phyloP scores from a whole-genome alignment of 345 rosid species.

The Pistacia vera region DNA sequence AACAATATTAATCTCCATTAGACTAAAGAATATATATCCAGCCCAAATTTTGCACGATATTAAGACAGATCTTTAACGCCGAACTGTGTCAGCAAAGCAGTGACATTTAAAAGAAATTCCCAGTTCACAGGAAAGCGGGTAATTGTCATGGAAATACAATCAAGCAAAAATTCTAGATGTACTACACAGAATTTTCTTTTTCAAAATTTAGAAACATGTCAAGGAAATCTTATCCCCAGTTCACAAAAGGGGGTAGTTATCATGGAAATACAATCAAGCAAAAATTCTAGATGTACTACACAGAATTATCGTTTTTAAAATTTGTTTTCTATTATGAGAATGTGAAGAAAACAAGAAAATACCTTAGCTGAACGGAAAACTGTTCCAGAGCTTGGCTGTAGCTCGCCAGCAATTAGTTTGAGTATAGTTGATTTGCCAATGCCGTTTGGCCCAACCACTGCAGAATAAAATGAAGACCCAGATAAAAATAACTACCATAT shows the following conservation, averaged over 20 bases:
- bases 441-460: conserved; percentile 99
- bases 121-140: background rate
- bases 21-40: background rate
- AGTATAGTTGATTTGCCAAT: conserved; percentile 99
- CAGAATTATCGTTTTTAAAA: background rate
- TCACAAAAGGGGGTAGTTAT: background rate
- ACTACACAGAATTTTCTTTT: background rate
- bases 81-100: background rate
- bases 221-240: background rate
- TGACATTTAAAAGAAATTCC: background rate
- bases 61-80: background rate
- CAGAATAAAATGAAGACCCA: conserved; percentile 20
- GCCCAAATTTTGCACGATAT: background rate
- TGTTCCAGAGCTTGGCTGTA: conserved; percentile 97
- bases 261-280: conserved; percentile 1
- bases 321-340: background rate
- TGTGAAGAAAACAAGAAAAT: conserved; percentile 21
- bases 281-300: conserved; percentile 4
- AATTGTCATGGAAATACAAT: background rate
- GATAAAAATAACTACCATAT: background rate
- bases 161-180: conserved; percentile 1
- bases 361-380: conserved; percentile 99
- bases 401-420: conserved; percentile 91
- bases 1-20: conserved; percentile 23
- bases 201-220: background rate